phyloP scores from a whole-genome alignment of 2,329 filamentous ascomycete genomes.

The Fusarium marasasianum region DNA sequence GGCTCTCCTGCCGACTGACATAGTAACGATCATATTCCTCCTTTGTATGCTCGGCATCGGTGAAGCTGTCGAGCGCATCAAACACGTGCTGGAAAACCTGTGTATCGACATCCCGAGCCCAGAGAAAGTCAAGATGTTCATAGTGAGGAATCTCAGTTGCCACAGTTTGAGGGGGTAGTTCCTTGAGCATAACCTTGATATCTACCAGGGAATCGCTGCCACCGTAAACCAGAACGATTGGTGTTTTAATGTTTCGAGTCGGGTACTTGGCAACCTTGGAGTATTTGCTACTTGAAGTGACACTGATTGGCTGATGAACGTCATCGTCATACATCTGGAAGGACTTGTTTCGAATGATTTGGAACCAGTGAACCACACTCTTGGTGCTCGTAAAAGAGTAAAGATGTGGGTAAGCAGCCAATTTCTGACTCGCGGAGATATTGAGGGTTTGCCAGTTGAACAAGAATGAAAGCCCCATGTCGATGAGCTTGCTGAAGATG shows the following conservation, averaged over 20 bases:
- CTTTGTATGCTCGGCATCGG: slow-evolving; percentile 63
- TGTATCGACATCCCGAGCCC: slow-evolving; percentile 84
- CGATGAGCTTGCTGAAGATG: slow-evolving; percentile 89
- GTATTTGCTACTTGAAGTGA: slow-evolving; percentile 79
- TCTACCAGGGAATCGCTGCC: slow-evolving; percentile 94
- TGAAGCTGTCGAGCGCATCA: slow-evolving; percentile 81
- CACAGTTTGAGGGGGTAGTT: slow-evolving; percentile 84
- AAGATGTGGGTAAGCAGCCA: slow-evolving; percentile 93
- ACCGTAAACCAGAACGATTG: slow-evolving; percentile 92
- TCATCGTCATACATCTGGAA: slow-evolving; percentile 99
- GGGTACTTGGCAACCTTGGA: slow-evolving; percentile 97
- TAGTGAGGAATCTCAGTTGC: slow-evolving; percentile 91
- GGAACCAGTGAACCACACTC: slow-evolving; percentile 98
- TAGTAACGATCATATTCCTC: slow-evolving; percentile 70
- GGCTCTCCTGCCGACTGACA: slow-evolving; percentile 60
- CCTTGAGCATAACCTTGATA: slow-evolving; percentile 89
- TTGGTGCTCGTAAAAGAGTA: slow-evolving; percentile 98
- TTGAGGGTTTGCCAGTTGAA: slow-evolving; percentile 92
- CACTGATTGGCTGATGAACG: slow-evolving; percentile 77
- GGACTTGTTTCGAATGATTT: slow-evolving; percentile 94
- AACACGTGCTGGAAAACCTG: slow-evolving; percentile 93
- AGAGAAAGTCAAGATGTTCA: slow-evolving; percentile 96
- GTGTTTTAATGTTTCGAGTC: slow-evolving; percentile 95
- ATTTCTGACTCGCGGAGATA: slow-evolving; percentile 86
- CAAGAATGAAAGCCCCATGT: slow-evolving; percentile 80